Conservation (phyloP, 371 early-diverging fungal genomes). For the Capniomyces stellatus region DNA sequence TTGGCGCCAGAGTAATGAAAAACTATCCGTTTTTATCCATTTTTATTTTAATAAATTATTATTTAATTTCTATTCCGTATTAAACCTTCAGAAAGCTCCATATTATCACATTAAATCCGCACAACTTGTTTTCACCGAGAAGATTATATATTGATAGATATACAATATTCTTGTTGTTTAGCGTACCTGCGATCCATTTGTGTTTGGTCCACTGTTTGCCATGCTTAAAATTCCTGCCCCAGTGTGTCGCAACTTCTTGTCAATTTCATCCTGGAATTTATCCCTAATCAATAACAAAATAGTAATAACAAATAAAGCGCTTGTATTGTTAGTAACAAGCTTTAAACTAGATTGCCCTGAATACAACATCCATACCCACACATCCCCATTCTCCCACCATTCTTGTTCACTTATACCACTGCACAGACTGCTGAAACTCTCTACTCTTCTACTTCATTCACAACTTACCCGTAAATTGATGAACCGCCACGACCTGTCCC, state of each 20-base stretch:
- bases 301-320: not conserved
- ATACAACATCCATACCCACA: not conserved
- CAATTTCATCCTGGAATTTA: conserved; percentile 90
- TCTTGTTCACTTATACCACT: too few relatives aligned
- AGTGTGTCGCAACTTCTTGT: conserved; percentile 66
- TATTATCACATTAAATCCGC: too few relatives aligned
- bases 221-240: conserved; percentile 80
- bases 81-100: too few relatives aligned
- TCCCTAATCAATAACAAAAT: conserved; percentile 10
- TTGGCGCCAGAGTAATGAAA: conserved; percentile 34
- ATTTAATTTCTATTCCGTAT: too few relatives aligned
- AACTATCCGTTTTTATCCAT: conserved; percentile 27
- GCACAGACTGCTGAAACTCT: too few relatives aligned
- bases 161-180: too few relatives aligned
- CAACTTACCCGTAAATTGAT: conserved; percentile 56
- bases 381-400: too few relatives aligned
- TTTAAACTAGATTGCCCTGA: not conserved
- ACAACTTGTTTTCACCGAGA: too few relatives aligned
- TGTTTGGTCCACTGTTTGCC: conserved; percentile 70
- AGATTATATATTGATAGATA: too few relatives aligned
- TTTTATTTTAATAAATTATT: too few relatives aligned
- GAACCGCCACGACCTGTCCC: conserved; percentile 81
- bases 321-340: not conserved
- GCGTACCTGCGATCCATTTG: conserved; percentile 66
- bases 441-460: too few relatives aligned